These are phyloP conservation scores for Tulasnella sp. DNA, from an alignment of 768 basidiomycete genomes.

Conservation along the genomic window DNA sequence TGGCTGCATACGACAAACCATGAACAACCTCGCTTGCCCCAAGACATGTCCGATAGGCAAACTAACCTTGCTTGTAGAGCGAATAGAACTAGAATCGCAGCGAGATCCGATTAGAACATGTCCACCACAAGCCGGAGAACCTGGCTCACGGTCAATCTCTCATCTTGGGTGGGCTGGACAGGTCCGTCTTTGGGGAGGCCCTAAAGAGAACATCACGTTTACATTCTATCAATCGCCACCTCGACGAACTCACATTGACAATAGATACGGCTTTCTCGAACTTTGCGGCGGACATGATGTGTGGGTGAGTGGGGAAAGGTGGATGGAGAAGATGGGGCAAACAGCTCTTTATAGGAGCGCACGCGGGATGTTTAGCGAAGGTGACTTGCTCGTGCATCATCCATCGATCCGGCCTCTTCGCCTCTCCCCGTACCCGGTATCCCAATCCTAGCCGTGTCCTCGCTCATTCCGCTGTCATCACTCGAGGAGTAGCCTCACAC, in stretches of 20 bases:
- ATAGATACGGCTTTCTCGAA: conserved; percentile 67
- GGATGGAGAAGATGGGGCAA: neutral
- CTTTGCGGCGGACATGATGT: conserved; percentile 51
- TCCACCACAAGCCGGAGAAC: neutral
- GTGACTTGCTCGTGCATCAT: neutral
- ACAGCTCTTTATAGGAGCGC: neutral
- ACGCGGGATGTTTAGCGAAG: neutral
- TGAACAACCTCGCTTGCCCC: neutral
- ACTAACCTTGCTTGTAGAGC: conserved; percentile 81
- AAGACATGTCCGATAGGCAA: conserved; percentile 5
- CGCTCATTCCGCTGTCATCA: too few species aligned
- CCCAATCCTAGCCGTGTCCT: too few species aligned
- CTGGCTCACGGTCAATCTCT: conserved; percentile 62
- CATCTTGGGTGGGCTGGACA: conserved; percentile 56
- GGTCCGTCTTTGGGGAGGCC: conserved; percentile 67
- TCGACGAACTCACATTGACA: conserved; percentile 22
- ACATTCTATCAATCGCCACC: neutral
- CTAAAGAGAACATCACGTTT: conserved; percentile 21
- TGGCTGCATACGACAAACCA: conserved; percentile 39
- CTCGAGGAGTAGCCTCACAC: too few species aligned
- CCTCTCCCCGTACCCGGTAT: too few species aligned
- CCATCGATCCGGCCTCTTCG: conserved; percentile 1
- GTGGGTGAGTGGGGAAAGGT: neutral
- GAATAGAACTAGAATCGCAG: conserved; percentile 69
- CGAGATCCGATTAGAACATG: neutral